Base-by-base conservation (phyloP, 2,329 filamentous ascomycete species). In the Venturia pyrina region DNA sequence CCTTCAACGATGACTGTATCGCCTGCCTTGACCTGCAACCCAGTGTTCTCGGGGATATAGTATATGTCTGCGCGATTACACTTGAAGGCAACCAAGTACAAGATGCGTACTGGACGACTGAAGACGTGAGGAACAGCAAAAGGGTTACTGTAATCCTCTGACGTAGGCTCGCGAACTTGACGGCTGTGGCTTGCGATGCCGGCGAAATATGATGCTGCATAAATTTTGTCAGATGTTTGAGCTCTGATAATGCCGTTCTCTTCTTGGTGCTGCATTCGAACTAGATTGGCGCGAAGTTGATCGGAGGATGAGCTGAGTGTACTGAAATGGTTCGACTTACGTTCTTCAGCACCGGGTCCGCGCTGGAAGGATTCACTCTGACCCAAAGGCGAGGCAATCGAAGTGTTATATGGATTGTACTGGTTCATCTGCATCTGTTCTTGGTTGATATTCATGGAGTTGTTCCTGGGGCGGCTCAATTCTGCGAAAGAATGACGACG, bases 1-100 rank as follows among this genome's bases (percentile, higher is more conserved):
- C 95, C 95, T 78, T 99, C 95, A 21, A 97, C 93, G 70, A 99
- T 98, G 68, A 99, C 96, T 64, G 98, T 82, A 74, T 99, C 95
- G 41, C 95, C 95, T 21, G 89, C 87, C 72, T 93, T 95, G 65
- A 98, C 89, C 24, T 90, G 89, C 41, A 99, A 82, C 3, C 95
- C 95, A 6, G 93, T 98, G 68, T 93, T 93, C 75, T 97, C 93
- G 75, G 96, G 93, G 43, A 97, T 91, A 76, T 96, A 98, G 76
- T 97, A 99, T 11, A 98, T 91, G 73, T 98, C 95, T 46, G 93
- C 93, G 68, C 95, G 86, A 44, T 91, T 91, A 75, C 93, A 97
- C 77, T 99, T 99, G 85, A 99, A 99, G 7, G 93, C 86, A 19
- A 99, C 93, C 64, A 99, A 89, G 75, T 93, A 93, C 5, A 66